phyloP scores from a whole-genome alignment of 1,284 basidiomycete species.

The Ganoderma lucidum region DNA sequence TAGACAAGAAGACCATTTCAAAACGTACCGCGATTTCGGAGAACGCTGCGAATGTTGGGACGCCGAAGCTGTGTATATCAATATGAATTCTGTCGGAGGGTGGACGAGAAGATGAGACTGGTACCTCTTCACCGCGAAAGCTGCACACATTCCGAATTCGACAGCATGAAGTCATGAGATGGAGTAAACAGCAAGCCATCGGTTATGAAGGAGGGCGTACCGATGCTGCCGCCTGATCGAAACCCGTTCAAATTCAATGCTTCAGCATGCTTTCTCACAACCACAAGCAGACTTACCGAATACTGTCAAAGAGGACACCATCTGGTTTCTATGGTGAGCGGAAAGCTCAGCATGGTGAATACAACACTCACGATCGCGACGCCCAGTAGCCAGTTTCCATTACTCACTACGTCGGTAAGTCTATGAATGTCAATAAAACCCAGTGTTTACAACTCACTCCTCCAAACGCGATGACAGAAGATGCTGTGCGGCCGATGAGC shows the following conservation, averaged over 20 bases:
- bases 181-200: too few relatives aligned
- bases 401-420: constrained; percentile 21
- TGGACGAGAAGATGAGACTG: not conserved
- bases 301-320: constrained; percentile 21
- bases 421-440: not conserved
- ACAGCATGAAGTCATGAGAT: not conserved
- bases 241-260: not conserved
- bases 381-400: constrained; percentile 23
- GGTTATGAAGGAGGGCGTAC: constrained; percentile 6
- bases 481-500: constrained; percentile 14
- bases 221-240: constrained; percentile 28
- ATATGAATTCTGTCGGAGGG: not conserved
- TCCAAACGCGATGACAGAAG: constrained; percentile 33
- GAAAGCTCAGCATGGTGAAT: not conserved
- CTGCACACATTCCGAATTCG: constrained; percentile 9
- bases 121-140: constrained; percentile 30
- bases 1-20: not conserved
- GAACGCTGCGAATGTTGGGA: constrained; percentile 20
- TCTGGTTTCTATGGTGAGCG: constrained; percentile 8
- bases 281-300: constrained; percentile 20
- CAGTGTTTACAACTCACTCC: constrained; percentile 15
- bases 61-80: constrained; percentile 15
- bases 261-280: not conserved
- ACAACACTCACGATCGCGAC: constrained; percentile 21
- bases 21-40: constrained; percentile 22